Conservation (phyloP, 2,329 filamentous ascomycete species). For the Ampelomyces quisqualis region DNA sequence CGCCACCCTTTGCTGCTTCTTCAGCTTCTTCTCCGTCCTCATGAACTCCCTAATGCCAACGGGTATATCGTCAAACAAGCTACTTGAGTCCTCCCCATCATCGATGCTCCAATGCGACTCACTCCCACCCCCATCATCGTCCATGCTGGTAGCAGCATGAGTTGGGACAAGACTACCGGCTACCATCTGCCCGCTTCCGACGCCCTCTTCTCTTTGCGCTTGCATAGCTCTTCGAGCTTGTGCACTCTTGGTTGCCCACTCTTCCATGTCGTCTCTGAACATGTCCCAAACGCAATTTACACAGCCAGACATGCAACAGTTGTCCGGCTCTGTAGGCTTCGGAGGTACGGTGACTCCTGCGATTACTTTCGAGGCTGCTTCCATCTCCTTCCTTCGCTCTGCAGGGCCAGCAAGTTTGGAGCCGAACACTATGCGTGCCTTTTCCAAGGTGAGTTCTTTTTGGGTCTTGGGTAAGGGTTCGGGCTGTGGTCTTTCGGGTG, state of each 20-base stretch:
- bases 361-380: conserved; percentile 62
- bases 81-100: conserved; percentile 52
- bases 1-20: conserved; percentile 67
- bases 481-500: conserved; percentile 34
- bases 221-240: conserved; percentile 62
- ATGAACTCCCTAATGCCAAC: conserved; percentile 96
- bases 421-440: conserved; percentile 75
- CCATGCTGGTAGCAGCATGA: conserved; percentile 63
- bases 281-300: conserved; percentile 97
- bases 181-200: conserved; percentile 41
- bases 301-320: conserved; percentile 99
- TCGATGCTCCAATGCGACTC: conserved; percentile 62
- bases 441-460: conserved; percentile 57
- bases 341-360: conserved; percentile 83
- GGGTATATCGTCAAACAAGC: conserved; percentile 77
- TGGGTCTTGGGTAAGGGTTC: conserved; percentile 48
- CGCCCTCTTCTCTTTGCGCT: conserved; percentile 29
- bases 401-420: conserved; percentile 73
- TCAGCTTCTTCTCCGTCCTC: conserved; percentile 90
- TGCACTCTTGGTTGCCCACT: conserved; percentile 69
- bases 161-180: conserved; percentile 46
- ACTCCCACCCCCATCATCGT: conserved; percentile 77
- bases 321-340: conserved; percentile 84
- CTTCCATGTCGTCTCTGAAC: conserved; percentile 88
- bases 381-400: conserved; percentile 63